phyloP scores from a whole-genome alignment of 202 grass and related monocot species.

The Panicum virgatum region DNA sequence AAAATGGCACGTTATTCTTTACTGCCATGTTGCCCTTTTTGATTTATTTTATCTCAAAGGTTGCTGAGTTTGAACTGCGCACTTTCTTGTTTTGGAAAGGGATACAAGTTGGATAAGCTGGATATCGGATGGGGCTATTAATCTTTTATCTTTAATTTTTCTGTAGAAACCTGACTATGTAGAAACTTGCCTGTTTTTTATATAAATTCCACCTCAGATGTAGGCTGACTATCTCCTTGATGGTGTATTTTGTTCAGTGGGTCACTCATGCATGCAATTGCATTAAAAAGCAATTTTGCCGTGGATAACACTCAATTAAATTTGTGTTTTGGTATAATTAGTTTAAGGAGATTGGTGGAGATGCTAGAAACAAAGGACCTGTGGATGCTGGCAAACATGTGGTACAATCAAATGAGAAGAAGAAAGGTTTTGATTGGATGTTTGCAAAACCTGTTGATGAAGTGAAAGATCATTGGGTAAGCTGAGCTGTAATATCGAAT shows the following conservation, averaged over 20 bases:
- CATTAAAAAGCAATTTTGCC: not conserved
- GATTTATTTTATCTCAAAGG: not conserved
- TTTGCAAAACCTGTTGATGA: conserved; percentile 87
- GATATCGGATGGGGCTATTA: not conserved
- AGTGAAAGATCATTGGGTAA: conserved; percentile 99
- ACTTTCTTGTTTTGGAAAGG: not conserved
- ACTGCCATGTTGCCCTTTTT: not conserved
- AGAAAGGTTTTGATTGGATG: conserved; percentile 99
- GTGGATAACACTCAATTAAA: not conserved
- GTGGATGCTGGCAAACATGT: conserved; percentile 46
- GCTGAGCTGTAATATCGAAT: conserved; percentile 23
- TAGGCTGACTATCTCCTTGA: not conserved
- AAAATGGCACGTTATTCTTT: conserved; percentile 14
- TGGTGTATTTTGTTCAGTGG: not conserved
- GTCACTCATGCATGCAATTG: conserved; percentile 5
- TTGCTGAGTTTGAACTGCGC: conserved; percentile 7
- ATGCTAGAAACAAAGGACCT: conserved; percentile 54
- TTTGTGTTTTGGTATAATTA: conserved; percentile 31
- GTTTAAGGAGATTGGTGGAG: conserved; percentile 93
- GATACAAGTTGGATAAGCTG: not conserved
- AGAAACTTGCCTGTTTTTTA: not conserved
- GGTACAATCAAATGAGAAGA: conserved; percentile 70
- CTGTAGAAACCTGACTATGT: not conserved
- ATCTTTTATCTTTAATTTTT: not conserved
- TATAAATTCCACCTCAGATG: not conserved